Base-by-base conservation (phyloP, 805 yeast species). In the Metschnikowia orientalis region DNA sequence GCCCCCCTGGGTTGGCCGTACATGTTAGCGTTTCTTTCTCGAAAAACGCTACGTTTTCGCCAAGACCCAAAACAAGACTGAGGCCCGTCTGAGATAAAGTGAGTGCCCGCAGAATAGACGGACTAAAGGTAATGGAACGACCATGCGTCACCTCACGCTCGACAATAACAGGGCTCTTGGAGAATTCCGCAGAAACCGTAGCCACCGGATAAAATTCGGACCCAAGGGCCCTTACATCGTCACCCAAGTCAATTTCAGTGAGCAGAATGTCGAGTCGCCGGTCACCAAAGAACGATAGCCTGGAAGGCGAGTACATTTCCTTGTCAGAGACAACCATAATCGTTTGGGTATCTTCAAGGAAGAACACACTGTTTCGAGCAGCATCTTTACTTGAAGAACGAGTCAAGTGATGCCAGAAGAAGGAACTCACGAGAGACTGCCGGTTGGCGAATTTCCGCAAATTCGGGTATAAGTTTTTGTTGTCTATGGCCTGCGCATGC, bases 1-100 rank as follows among this genome's bases (percentile, higher is more conserved):
- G 29, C 20, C 43, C 48, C 4, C 49, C 49, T 7, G 49, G 36
- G 6, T 31, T 19, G 11, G 47, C 42, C 8, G 35, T 26, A 34
- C 49, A 45, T 13, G 42, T 35, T 22, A 45, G 30, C 10, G 29
- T 37, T 19, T 43, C 44, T 13, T 35, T 30, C 23, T 40, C 43
- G 24, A 38, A 30, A 16, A 28, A 15, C 12, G 28, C 26, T 12
- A 32, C 16, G 14, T 30, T 30, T n/a, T 37, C 22, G 3, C 38
- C 33, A 9, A 29, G 20, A 12, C 33, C 38, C 19, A 40, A 15
- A 7, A 18, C 31, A n/a, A 38, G 17, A 22, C 36, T 34, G 21
- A 37, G 15, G 4, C 36, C 26, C 6, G 31, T 19, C 14, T 18
- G 18, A 2, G 26, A 25, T 8, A 37, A 12, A n/a, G 28, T 25